A percentile compares a stretch with the other conserved stretches of the same genome.
Evolutionary conservation across 306 rosid genomes (phyloP).

Genomic region (Rubus parviflorus): DNA sequence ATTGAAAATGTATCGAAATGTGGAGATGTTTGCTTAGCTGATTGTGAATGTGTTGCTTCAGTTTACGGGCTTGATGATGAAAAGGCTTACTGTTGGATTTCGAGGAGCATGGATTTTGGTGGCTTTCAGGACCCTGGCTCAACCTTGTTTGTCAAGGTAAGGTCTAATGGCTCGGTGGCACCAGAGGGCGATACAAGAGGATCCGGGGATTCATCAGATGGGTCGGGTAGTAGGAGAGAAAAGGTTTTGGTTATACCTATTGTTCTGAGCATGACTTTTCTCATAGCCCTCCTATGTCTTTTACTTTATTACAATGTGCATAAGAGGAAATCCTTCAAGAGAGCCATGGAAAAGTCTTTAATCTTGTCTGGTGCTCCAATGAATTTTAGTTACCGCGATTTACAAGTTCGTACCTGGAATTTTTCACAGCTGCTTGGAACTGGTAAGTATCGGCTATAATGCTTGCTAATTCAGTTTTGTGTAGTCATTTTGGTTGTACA

Average conservation of each 20-base stretch:
- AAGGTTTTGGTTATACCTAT: constrained; percentile 74
- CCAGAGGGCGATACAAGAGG: constrained; percentile 35
- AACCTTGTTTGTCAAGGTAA: constrained; percentile 72
- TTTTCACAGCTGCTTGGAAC: constrained; percentile 78
- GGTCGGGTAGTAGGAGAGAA: constrained; percentile 41
- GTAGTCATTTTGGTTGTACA: background rate
- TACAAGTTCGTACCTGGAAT: constrained; percentile 72
- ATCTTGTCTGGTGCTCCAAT: constrained; percentile 81
- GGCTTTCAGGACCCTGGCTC: constrained; percentile 88
- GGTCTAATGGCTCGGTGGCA: constrained; percentile 50
- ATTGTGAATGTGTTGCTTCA: constrained; percentile 91
- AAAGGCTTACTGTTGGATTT: constrained; percentile 79
- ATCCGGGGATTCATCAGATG: constrained; percentile 45
- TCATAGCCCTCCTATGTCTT: constrained; percentile 61
- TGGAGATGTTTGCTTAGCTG: constrained; percentile 80
- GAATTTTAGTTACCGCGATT: constrained; percentile 68
- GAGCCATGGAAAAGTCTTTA: constrained; percentile 67
- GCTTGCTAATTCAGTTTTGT: background rate
- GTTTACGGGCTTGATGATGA: constrained; percentile 82
- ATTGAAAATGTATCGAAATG: constrained; percentile 59
- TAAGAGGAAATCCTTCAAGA: constrained; percentile 60
- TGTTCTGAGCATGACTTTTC: constrained; percentile 63
- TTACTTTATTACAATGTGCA: constrained; percentile 71
- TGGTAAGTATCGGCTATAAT: constrained; percentile 37
- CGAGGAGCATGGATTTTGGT: constrained; percentile 78